These are phyloP conservation scores for Elaeis guineensis DNA, from an alignment of 176 grass and related monocot species.

Conservation along the genomic window DNA sequence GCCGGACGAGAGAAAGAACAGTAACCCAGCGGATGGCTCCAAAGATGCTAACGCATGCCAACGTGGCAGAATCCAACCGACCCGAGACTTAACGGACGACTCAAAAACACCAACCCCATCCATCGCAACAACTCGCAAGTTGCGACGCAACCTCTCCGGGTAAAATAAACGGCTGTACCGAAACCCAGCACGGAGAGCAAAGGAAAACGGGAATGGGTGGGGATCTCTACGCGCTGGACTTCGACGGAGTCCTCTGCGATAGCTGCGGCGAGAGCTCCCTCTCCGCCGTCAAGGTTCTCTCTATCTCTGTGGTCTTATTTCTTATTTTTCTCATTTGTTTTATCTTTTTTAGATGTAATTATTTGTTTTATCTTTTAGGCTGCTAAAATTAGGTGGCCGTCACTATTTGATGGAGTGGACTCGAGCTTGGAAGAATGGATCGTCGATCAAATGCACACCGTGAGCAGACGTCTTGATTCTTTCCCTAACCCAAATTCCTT, in stretches of 20 bases:
- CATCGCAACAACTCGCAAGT: no score
- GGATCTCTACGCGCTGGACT: constrained; percentile 80
- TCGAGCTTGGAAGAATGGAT: constrained; percentile 62
- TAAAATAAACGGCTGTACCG: no score
- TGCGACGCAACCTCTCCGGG: no score
- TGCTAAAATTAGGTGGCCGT: constrained; percentile 80
- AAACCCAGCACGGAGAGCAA: neutral
- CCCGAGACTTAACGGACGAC: no score
- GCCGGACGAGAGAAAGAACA: no score
- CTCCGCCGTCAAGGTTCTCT: constrained; percentile 70
- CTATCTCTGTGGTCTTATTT: neutral
- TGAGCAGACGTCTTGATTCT: constrained; percentile 22
- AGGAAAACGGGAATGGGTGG: constrained; percentile 31
- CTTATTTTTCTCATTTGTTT: no score
- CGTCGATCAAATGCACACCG: constrained; percentile 76
- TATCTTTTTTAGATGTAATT: neutral
- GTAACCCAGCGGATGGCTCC: no score
- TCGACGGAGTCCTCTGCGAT: constrained; percentile 90
- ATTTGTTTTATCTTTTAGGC: constrained; percentile 30
- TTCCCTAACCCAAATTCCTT: no score
- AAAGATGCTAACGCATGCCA: no score
- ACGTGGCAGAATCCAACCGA: no score
- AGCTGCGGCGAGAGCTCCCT: constrained; percentile 92
- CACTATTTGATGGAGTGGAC: constrained; percentile 49
- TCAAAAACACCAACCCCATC: no score